These are phyloP conservation scores for Carex pumila DNA, from an alignment of 176 grass and related monocot genomes.

Conservation along the genomic window DNA sequence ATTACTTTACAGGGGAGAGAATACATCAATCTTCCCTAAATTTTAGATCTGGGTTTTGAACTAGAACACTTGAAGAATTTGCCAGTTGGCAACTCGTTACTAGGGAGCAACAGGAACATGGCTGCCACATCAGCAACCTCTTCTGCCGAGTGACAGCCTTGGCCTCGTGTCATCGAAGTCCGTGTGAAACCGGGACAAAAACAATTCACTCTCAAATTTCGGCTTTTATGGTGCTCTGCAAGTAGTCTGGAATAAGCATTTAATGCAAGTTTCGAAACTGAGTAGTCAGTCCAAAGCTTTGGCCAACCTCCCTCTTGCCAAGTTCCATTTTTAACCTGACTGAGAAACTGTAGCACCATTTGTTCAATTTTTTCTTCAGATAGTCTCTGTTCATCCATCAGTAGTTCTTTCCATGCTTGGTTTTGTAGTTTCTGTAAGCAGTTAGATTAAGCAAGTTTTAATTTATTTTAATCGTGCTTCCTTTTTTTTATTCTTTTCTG, in stretches of 20 bases:
- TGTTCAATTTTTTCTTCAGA: constrained; percentile 39
- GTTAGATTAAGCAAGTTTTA: not conserved
- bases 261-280: constrained; percentile 86
- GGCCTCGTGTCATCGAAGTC: constrained; percentile 73
- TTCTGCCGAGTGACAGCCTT: constrained; percentile 53
- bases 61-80: constrained; percentile 60
- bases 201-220: constrained; percentile 64
- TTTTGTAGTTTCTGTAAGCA: constrained; percentile 57
- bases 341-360: constrained; percentile 65
- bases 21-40: not conserved
- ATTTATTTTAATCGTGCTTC: not conserved
- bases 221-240: constrained; percentile 35
- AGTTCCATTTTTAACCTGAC: constrained; percentile 62
- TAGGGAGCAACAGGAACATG: constrained; percentile 43
- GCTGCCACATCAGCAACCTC: constrained; percentile 54
- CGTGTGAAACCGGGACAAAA: constrained; percentile 62
- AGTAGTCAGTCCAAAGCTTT: constrained; percentile 84
- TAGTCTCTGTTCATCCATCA: constrained; percentile 55
- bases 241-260: constrained; percentile 76
- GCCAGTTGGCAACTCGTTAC: constrained; percentile 47
- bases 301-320: constrained; percentile 71
- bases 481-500: not conserved
- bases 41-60: not conserved
- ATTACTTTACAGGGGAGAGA: not conserved
- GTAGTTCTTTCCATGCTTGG: constrained; percentile 27